Evolutionary conservation across 2,329 filamentous ascomycete species (phyloP).

Genomic region (Aspergillus proliferans): DNA sequence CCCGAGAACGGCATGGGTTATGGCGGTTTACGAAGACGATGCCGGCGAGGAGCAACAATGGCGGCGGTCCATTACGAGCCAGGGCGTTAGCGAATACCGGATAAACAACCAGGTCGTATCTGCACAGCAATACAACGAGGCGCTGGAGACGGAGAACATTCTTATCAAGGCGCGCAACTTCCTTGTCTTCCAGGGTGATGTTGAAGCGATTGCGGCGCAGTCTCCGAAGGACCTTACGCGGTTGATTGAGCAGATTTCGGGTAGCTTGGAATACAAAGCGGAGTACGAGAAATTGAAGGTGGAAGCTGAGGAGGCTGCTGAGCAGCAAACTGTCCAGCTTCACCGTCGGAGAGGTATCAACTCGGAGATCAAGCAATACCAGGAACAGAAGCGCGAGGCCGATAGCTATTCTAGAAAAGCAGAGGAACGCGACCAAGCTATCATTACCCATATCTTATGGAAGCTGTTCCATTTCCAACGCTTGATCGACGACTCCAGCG

Average conservation of each 20-base stretch:
- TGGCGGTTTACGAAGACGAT: constrained; percentile 98
- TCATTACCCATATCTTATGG: constrained; percentile 91
- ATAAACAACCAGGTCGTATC: constrained; percentile 90
- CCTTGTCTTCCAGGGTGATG: constrained; percentile 95
- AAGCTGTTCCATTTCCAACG: constrained; percentile 94
- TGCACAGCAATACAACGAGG: constrained; percentile 87
- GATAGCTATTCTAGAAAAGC: constrained; percentile 89
- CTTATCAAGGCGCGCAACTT: constrained; percentile 98
- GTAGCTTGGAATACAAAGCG: constrained; percentile 86
- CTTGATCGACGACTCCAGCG: constrained; percentile 84
- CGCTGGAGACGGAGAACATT: constrained; percentile 89
- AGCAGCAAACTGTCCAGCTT: constrained; percentile 83
- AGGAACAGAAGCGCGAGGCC: constrained; percentile 92
- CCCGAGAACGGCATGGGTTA: constrained; percentile 94
- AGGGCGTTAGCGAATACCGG: constrained; percentile 87
- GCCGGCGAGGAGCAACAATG: constrained; percentile 90
- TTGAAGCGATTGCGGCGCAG: constrained; percentile 93
- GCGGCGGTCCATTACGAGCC: constrained; percentile 88
- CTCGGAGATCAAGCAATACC: constrained; percentile 94
- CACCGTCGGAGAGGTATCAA: constrained; percentile 90
- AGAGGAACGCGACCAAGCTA: constrained; percentile 81
- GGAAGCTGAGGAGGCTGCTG: constrained; percentile 77
- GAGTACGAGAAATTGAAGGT: constrained; percentile 89
- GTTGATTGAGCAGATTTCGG: constrained; percentile 94
- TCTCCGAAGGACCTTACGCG: constrained; percentile 89